Base-by-base conservation (phyloP, 352 stramenopile species). In the Pythium grandisporangium region DNA sequence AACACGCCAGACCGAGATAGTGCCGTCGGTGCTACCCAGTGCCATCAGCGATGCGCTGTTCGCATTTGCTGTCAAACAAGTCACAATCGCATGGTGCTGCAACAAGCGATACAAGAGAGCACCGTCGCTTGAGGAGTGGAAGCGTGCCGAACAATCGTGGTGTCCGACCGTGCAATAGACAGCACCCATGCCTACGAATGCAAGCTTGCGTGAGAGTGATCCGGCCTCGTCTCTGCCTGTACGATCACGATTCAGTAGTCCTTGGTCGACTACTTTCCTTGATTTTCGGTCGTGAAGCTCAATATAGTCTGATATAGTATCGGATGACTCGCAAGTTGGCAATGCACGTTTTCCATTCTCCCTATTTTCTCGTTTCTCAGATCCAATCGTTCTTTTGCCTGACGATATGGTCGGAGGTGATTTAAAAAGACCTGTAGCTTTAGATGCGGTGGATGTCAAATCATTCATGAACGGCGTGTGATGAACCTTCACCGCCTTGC, bases 1-100 rank as follows among this genome's bases (percentile, higher is more conserved):
- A 24, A 90, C 58, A 51, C 82, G 85, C 78, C 80, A 93, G 12
- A 91, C 57, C 6, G 73, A 90, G 29, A 93, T 68, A 8, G 75
- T 90, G 19, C 75, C 71, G 45, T 93, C 75, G 3, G 55, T 58
- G 30, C 72, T 74, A 2, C 74, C 74, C 6, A 91, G 50, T 1
- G 61, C 63, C 7, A 88, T 51, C 25, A 83, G 49, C 2, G 61
- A 63, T n/a, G n/a, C n/a, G 20, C 68, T 65, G 2, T 63, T 59
- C 4, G 55, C 51, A 42, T 61, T 87, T 17, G 63, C 70, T 13
- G 34, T 60, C 21, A 91, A 58, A 22, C 75, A 90, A 16, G 66
- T 79, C 17, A 91, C 75, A 13, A 84, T 58, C 5, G 70, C 65
- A 42, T 69, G 66, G 55, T 90, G 77, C 48, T 91, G 76, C 22